Evolutionary conservation across 2,329 filamentous ascomycete genomes (phyloP), one percentile per base, ranked within the genome.

Genomic region (Penicillium polonicum): DNA sequence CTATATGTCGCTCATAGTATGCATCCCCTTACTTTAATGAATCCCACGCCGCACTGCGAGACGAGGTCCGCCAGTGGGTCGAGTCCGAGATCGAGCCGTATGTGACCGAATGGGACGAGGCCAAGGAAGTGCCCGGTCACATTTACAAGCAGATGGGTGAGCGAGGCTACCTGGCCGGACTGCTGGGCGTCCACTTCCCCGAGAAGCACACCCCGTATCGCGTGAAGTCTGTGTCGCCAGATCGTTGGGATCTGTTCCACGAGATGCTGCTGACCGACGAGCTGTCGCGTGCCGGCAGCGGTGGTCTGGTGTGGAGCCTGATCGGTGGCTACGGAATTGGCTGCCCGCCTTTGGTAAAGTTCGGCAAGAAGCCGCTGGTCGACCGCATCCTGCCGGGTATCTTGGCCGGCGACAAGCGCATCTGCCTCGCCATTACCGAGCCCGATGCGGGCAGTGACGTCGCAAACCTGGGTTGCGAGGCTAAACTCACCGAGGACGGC

Each of bases 181-280:
- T 97, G 58, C 82, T 99, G 63, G 94, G 93, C 64, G 84, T 91
- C 61, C 72, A 76, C 51, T 97, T 90, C 79, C 92, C 91, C 15
- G 84, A 82, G 59, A 79, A 96, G 66, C 88, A 93, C 71, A 87
- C 86, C 23, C 80, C 87, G 42, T 84, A 88, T 71, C 80, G 82
- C 6, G 85, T 97, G 68, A 85, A 89, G 78, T 88, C 86, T 48
- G 94, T 99, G 13, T 77, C 88, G 0, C 81, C 90, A 0, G 91
- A 97, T 78, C 88, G 94, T 74, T 99, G 93, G 93, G 94, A 99
- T 79, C 85, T 96, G 44, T 99, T 97, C 87, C 94, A 99, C 78
- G 94, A 99, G 83, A 84, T 97, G 85, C 83, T 97, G 44, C 74
- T 99, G 59, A 97, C 93, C 1, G 94, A 99, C 68, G 94, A 99